Evolutionary conservation across 2,329 filamentous ascomycete genomes (phyloP).

Genomic region (Hypoxylon sp.): DNA sequence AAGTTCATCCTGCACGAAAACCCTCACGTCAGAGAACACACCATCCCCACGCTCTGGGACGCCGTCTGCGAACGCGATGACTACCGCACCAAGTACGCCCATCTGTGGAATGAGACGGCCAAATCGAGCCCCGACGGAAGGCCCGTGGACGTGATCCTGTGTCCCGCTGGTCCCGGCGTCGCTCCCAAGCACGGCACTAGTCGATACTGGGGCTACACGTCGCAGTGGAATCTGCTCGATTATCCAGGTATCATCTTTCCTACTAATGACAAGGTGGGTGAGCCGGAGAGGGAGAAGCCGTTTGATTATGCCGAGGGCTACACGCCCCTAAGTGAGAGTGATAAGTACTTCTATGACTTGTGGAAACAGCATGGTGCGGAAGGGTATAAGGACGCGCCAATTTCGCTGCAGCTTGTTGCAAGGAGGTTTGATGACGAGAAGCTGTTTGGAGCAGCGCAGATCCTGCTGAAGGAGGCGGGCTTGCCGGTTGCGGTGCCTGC

Average conservation of each 20-base stretch:
- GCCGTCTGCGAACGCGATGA: conserved; percentile 58
- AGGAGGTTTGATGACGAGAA: conserved; percentile 57
- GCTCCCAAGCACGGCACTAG: conserved; percentile 63
- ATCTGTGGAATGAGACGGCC: conserved; percentile 58
- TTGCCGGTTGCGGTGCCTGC: conserved; percentile 48
- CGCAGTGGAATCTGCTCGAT: conserved; percentile 78
- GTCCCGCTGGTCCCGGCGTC: conserved; percentile 66
- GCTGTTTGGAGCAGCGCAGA: conserved; percentile 54
- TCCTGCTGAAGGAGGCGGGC: conserved; percentile 53
- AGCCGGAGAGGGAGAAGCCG: conserved; percentile 17
- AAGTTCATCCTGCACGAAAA: conserved; percentile 71
- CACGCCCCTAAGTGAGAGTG: conserved; percentile 40
- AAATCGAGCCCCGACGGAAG: conserved; percentile 18
- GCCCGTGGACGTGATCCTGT: conserved; percentile 73
- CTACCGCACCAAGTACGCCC: conserved; percentile 57
- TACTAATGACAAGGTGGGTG: conserved; percentile 52
- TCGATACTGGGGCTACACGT: conserved; percentile 75
- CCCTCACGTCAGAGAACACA: conserved; percentile 60
- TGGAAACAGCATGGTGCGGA: conserved; percentile 56
- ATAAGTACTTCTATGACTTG: conserved; percentile 49
- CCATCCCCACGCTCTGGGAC: conserved; percentile 60
- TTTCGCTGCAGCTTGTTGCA: conserved; percentile 59
- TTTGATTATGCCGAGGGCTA: conserved; percentile 46
- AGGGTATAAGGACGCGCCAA: conserved; percentile 58
- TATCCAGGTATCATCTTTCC: conserved; percentile 76